A percentile compares a stretch with the other conserved stretches of the same genome.
Conservation (phyloP, 2,329 filamentous ascomycete genomes). For the Tolypocladium capitatum region DNA sequence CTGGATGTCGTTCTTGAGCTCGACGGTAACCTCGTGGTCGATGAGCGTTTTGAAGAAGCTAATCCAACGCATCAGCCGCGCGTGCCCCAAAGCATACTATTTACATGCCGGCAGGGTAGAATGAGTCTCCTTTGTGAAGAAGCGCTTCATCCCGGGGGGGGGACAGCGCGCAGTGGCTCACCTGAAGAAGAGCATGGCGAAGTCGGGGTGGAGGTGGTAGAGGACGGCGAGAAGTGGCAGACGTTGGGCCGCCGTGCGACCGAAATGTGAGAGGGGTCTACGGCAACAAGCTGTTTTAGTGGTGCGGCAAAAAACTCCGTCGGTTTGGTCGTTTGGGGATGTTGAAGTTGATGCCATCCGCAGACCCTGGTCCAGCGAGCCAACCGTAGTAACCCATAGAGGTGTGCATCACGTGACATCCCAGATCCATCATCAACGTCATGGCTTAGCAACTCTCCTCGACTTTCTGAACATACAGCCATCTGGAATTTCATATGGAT, state of each 20-base stretch:
- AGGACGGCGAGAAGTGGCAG: not conserved
- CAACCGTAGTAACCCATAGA: no score
- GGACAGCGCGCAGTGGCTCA: slow-evolving; percentile 8
- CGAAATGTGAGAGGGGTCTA: not conserved
- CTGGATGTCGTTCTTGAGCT: slow-evolving; percentile 98
- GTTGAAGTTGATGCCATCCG: not conserved
- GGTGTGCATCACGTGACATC: not conserved
- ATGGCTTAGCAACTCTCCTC: not conserved
- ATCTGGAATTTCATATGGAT: not conserved
- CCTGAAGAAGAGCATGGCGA: slow-evolving; percentile 34
- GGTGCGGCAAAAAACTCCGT: not conserved
- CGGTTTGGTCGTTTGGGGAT: not conserved
- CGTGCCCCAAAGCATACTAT: not conserved
- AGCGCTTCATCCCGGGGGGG: not conserved
- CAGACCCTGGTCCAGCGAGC: not conserved
- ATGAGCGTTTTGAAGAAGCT: slow-evolving; percentile 99
- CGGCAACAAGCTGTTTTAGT: not conserved
- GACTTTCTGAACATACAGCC: not conserved
- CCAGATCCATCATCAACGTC: not conserved
- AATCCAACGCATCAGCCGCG: slow-evolving; percentile 1
- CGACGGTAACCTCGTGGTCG: slow-evolving; percentile 92
- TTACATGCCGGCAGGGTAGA: not conserved
- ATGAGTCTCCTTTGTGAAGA: not conserved
- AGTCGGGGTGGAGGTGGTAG: not conserved
- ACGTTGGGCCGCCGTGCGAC: not conserved